Evolutionary conservation across 129 eudicot genomes (phyloP), one percentile per base, ranked within the genome.

Genomic region (sunflower (Helianthus annuus)): DNA sequence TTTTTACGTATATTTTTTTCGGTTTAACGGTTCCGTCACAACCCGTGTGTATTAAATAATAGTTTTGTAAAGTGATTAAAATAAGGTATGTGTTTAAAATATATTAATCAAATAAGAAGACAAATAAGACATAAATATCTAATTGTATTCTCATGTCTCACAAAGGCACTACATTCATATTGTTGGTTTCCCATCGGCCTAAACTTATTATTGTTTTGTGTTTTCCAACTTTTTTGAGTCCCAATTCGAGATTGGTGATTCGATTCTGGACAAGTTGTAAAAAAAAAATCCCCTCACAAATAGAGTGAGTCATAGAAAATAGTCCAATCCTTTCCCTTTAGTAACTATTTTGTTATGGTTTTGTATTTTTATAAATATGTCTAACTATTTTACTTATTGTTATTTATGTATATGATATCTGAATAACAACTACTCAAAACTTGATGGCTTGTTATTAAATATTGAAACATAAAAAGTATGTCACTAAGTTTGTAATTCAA

Each of bases 111-210:
- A 48, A 58, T 19, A 65, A 27, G 11, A 3, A 5, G 48, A 59
- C 19, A 59, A 24, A 54, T 51, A 24, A 52, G 39, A 36, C 44
- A n/a, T 49, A 27, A 1, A 7, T 58, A 27, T 67, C 36, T 57
- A 34, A 10, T 22, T 68, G 59, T 68, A 69, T 69, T 42, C 55
- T 48, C 70, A 77, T 77, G 81, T 77, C 81, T 77, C 81, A 60
- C 48, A 15, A 69, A 69, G 40, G 57, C 38, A 15, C 27, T 59
- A 77, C 81, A 69, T 10, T 61, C 12, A 32, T 14, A 36, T 61
- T 69, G 76, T 69, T 77, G 54, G 76, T 22, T 76, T 60, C 76
- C 69, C 62, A 60, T 68, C 44, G 5, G 22, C 48, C 70, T 68
- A 69, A 69, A 69, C 56, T 69, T 60, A 14, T 36, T 63, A 63